Conservation (phyloP, 176 grass and related monocot species). For the Panicum miliaceum region DNA sequence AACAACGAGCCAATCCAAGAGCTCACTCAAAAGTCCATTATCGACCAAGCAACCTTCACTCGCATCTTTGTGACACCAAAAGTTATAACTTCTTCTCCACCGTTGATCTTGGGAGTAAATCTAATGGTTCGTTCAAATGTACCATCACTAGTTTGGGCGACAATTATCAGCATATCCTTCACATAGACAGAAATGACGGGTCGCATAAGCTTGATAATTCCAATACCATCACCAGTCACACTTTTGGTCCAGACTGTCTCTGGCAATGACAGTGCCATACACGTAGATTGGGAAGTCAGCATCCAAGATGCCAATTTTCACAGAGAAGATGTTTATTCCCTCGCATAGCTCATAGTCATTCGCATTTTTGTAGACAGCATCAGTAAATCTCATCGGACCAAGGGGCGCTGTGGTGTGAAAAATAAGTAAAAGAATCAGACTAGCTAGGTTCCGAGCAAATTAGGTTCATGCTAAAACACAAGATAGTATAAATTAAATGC, state of each 20-base stretch:
- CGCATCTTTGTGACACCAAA: background rate
- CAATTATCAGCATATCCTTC: background rate
- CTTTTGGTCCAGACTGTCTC: background rate
- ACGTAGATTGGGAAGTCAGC: slow-evolving; percentile 7
- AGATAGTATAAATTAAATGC: background rate
- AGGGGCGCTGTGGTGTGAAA: background rate
- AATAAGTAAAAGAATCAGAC: background rate
- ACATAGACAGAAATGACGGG: background rate
- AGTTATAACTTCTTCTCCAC: background rate
- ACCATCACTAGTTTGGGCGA: background rate
- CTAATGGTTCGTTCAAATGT: background rate
- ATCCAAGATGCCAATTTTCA: background rate
- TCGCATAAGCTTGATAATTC: background rate
- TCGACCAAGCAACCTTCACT: slow-evolving; percentile 1
- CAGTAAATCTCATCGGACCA: slow-evolving; percentile 22
- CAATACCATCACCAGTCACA: slow-evolving; percentile 1
- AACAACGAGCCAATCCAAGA: background rate
- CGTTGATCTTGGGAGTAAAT: background rate
- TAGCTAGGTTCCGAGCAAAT: background rate
- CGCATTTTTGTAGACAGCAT: background rate
- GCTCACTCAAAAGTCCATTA: background rate
- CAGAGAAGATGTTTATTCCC: slow-evolving; percentile 1
- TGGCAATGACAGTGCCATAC: slow-evolving; percentile 21
- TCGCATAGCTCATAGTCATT: background rate
- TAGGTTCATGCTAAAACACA: background rate